Base-by-base conservation (phyloP, 208 protist species). In the Angomonas ambiguus region DNA sequence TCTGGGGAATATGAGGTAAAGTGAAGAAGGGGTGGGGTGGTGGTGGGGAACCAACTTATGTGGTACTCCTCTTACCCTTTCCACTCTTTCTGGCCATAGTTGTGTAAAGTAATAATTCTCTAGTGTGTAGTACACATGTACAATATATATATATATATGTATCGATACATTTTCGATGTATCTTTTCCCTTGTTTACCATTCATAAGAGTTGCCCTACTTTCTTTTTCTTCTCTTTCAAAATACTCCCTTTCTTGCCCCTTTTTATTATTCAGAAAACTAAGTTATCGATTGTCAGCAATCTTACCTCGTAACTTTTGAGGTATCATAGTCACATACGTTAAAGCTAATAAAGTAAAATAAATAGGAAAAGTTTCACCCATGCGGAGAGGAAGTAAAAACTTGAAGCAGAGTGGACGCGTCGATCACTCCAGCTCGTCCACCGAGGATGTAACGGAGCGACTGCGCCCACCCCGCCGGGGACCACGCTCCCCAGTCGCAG, bases 1-100 rank as follows among this genome's bases (percentile, higher is more conserved):
- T 27, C 60, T 80, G 24, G 83, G 77, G 1, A 67, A 83, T 55
- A 77, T 83, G 79, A 83, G 85, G 51, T 96, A 65, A 66, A 2
- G 22, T 8, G 4, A 3, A 10, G 4, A 42, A 30, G n/a, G n/a
- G n/a, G n/a, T n/a, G n/a, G n/a, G n/a, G n/a, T n/a, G n/a, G n/a
- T n/a, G n/a, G n/a, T n/a, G n/a, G n/a, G n/a, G n/a, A n/a, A n/a
- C n/a, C n/a, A n/a, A n/a, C n/a, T n/a, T n/a, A n/a, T n/a, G n/a
- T n/a, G n/a, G n/a, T n/a, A n/a, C 41, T 42, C 53, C 53, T n/a
- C 31, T 51, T 13, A 35, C 2, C 58, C 56, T 18, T 61, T 31
- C 58, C 6, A 20, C 22, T n/a, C n/a, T n/a, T n/a, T n/a, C n/a
- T n/a, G n/a, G n/a, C n/a, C n/a, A n/a, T 41, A 31, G 5, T 34